Conservation (phyloP, 192 early-diverging fungal genomes). For the Chytriomyces sp. region DNA sequence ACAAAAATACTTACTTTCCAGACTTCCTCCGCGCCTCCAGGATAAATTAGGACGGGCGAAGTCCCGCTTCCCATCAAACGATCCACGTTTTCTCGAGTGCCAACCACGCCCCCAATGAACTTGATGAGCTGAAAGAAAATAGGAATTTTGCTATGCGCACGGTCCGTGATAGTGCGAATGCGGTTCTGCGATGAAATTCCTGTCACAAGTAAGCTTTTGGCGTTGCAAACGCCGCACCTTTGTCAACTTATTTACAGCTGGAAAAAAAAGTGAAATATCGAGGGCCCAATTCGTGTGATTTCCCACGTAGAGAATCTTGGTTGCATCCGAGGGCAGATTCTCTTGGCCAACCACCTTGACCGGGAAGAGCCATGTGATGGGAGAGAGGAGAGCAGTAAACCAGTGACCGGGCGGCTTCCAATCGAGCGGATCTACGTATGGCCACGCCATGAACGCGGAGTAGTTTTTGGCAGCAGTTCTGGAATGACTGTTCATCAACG, state of each 20-base stretch:
- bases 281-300: conserved; percentile 34
- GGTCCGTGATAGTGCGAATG: background rate
- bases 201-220: background rate
- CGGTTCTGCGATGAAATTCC: background rate
- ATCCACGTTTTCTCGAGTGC: conserved; percentile 1
- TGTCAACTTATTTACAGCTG: conserved; percentile 31
- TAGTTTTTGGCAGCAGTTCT: too few species aligned
- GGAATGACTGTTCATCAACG: too few species aligned
- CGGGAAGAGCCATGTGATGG: too few species aligned
- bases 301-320: conserved; percentile 35
- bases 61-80: conserved; percentile 14
- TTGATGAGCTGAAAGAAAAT: conserved; percentile 20
- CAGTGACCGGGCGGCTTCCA: too few species aligned
- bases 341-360: too few species aligned
- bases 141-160: conserved; percentile 25
- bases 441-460: too few species aligned
- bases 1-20: too few species aligned
- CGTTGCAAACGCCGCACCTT: conserved; percentile 19
- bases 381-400: too few species aligned
- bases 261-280: conserved; percentile 27
- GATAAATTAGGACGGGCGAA: conserved; percentile 36
- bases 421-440: too few species aligned
- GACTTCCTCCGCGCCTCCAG: conserved; percentile 35
- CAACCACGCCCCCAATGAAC: conserved; percentile 27
- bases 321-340: too few species aligned